Percentiles rank a stretch among this genome's conserved stretches.
phyloP scores from a whole-genome alignment of 345 rosid genomes.

The Ceriops decandra region DNA sequence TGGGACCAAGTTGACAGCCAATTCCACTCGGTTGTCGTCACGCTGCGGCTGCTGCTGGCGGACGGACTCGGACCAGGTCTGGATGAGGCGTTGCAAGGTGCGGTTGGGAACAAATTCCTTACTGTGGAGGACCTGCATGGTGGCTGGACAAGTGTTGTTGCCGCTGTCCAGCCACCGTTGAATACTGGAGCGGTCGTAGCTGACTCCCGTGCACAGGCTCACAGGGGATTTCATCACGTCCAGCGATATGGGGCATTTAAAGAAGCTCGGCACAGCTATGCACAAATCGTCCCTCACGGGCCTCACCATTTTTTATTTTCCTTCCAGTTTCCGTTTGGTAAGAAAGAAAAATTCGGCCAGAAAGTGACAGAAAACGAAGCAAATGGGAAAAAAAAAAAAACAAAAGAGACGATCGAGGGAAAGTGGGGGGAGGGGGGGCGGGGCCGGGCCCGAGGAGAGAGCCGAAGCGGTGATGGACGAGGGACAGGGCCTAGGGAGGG shows the following conservation, averaged over 20 bases:
- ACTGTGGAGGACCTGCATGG: constrained; percentile 82
- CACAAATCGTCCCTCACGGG: constrained; percentile 64
- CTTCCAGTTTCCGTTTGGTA: not conserved
- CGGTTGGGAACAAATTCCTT: constrained; percentile 79
- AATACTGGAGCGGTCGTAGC: constrained; percentile 87
- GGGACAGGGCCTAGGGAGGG: not conserved
- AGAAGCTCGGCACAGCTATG: constrained; percentile 74
- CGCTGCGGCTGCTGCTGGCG: constrained; percentile 14
- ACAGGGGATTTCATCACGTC: constrained; percentile 96
- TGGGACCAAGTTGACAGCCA: constrained; percentile 21
- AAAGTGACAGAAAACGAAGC: constrained; percentile 15
- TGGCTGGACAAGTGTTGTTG: constrained; percentile 88
- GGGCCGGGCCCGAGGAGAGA: not conserved
- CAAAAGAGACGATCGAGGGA: not conserved
- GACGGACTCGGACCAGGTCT: constrained; percentile 68
- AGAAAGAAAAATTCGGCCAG: constrained; percentile 15
- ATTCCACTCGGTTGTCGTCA: constrained; percentile 2
- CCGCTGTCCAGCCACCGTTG: constrained; percentile 88
- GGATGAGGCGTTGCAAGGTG: constrained; percentile 75
- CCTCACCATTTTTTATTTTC: not conserved
- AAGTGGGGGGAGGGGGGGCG: constrained; percentile 1
- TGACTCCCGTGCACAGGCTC: constrained; percentile 92
- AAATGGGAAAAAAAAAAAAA: not conserved
- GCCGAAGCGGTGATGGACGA: not conserved
- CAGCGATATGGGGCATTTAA: constrained; percentile 85